Evolutionary conservation across 208 protist species (phyloP), one percentile per base, ranked within the genome.

Genomic region (Crithidia fasciculata): DNA sequence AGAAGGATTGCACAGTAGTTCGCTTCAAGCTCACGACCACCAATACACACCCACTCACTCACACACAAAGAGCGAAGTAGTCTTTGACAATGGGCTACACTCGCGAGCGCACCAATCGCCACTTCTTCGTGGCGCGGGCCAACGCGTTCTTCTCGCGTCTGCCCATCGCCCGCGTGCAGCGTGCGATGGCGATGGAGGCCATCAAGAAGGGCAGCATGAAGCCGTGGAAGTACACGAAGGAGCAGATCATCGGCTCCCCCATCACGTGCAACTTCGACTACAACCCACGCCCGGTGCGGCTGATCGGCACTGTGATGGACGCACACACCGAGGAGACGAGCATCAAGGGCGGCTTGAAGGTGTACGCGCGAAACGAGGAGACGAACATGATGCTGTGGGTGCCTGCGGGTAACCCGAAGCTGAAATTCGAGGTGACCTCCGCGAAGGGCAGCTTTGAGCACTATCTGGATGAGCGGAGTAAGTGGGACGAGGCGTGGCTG

Each of bases 301-400:
- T 97, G 56, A 95, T 97, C 52, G 93, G 93, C 52, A 95, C 93
- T 3, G 86, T 97, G 18, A 97, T 97, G 93, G 93, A 97, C 69
- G 89, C 89, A 0, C 90, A 95, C 81, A 91, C 89, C 28, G 78
- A 86, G 76, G 89, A 97, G 82, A 95, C 90, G 45, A 97, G 91
- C 65, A 88, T 97, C 50, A 95, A 95, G 78, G 93, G 93, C 3
- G 93, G 93, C 3, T 60, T 97, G 61, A 97, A 97, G 87, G 91
- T 97, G 55, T 95, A 95, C 80, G 87, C 93, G 15, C 79, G 89
- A 8, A 95, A 92, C 67, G 93, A 97, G 72, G 90, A 97, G 76
- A 88, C 93, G 44, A 97, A 97, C 78, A 93, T 97, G 86, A 94
- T 95, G 89, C 68, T 97, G 50, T 97, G 93, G 91, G 85, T 97